Evolutionary conservation across 495 filamentous ascomycete genomes (phyloP).

Genomic region (Neurospora pannonica): DNA sequence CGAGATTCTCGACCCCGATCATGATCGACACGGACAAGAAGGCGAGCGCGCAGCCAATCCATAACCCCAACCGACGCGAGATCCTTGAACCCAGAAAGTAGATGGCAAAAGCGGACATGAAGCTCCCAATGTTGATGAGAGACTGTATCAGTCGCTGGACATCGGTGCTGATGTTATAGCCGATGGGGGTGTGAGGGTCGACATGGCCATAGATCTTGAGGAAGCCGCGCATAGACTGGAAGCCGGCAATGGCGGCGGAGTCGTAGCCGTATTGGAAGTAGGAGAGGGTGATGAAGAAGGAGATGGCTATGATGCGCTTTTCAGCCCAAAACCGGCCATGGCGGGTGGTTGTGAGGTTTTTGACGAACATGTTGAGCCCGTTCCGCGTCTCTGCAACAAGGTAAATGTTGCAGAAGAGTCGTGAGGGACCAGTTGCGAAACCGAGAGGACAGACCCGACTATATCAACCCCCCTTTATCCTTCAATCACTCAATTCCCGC

Average conservation of each 20-base stretch:
- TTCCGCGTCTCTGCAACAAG: background rate
- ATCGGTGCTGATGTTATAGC: constrained; percentile 25
- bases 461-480: background rate
- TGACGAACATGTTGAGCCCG: background rate
- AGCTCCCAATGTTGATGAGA: constrained; percentile 33
- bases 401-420: background rate
- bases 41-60: constrained; percentile 30
- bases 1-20: constrained; percentile 30
- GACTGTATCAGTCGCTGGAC: constrained; percentile 34
- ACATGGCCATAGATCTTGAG: constrained; percentile 36
- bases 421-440: background rate
- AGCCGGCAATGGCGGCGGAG: constrained; percentile 28
- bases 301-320: constrained; percentile 21
- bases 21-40: constrained; percentile 31
- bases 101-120: constrained; percentile 26
- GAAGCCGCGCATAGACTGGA: constrained; percentile 40
- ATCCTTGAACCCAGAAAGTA: constrained; percentile 33
- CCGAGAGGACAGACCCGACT: background rate
- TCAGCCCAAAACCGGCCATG: constrained; percentile 13
- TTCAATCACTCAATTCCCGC: background rate
- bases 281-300: constrained; percentile 19
- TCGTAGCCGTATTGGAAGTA: constrained; percentile 37
- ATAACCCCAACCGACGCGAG: constrained; percentile 36
- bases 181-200: constrained; percentile 22
- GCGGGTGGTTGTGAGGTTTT: background rate